Evolutionary conservation across 129 eudicot species (phyloP).

Genomic region (Pulicaria dysenterica): DNA sequence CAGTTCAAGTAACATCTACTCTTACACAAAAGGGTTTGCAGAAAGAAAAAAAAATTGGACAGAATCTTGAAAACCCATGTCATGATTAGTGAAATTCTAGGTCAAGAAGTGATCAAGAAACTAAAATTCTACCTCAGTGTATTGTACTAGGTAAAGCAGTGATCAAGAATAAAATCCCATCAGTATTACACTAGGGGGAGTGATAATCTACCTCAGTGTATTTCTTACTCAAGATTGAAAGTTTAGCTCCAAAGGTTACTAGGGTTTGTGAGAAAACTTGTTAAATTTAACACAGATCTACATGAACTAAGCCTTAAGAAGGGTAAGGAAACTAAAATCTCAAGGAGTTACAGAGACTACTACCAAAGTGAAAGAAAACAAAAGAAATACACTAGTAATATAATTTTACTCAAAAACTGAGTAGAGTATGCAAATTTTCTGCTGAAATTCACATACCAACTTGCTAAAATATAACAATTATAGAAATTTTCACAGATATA

Average conservation of each 20-base stretch:
- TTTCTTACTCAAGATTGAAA: background rate
- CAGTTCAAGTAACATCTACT: background rate
- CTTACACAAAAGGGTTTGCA: background rate
- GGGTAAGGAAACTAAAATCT: too few relatives aligned
- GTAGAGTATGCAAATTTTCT: too few relatives aligned
- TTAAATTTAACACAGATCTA: constrained; percentile 15
- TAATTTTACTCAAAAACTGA: too few relatives aligned
- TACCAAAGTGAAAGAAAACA: constrained; percentile 2
- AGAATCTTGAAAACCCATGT: constrained; percentile 24
- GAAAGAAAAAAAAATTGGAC: background rate
- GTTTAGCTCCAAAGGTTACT: background rate
- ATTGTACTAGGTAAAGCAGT: background rate
- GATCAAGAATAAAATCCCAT: background rate
- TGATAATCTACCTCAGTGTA: background rate
- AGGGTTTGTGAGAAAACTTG: constrained; percentile 10
- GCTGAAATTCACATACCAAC: too few relatives aligned
- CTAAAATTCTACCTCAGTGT: background rate
- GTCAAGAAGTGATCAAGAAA: background rate
- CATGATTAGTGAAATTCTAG: background rate
- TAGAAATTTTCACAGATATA: constrained; percentile 17
- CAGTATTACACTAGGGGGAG: background rate
- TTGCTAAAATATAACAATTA: background rate
- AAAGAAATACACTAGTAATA: background rate
- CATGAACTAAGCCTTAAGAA: too few relatives aligned
- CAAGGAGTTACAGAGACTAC: too few relatives aligned